These are phyloP conservation scores for Lachancea lanzarotensis DNA, from an alignment of 805 yeast genomes.

Conservation along the genomic window DNA sequence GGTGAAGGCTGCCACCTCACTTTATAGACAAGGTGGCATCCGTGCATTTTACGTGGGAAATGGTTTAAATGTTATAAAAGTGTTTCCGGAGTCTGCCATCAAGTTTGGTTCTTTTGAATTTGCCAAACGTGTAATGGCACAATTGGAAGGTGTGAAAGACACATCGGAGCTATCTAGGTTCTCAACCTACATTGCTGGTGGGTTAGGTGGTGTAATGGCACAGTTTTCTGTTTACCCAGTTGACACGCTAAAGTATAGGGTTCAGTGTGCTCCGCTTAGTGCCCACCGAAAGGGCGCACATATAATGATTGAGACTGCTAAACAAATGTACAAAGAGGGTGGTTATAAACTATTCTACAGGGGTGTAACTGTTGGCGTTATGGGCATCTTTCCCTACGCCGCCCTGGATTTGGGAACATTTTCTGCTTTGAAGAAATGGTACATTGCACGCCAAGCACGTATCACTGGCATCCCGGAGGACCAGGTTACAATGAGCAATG, in stretches of 20 bases:
- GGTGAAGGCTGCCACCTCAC: conserved; percentile 67
- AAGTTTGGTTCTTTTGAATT: conserved; percentile 94
- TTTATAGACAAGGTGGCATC: conserved; percentile 86
- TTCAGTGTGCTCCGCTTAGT: conserved; percentile 85
- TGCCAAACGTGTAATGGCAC: conserved; percentile 66
- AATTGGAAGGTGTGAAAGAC: conserved; percentile 69
- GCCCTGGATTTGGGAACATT: conserved; percentile 95
- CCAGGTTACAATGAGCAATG: conserved; percentile 69
- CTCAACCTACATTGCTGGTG: conserved; percentile 89
- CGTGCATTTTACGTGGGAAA: conserved; percentile 90
- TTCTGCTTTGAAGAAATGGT: conserved; percentile 74
- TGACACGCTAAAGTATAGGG: conserved; percentile 86
- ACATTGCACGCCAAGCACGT: conserved; percentile 56
- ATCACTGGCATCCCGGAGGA: conserved; percentile 46
- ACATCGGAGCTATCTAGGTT: conserved; percentile 61
- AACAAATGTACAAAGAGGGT: conserved; percentile 69
- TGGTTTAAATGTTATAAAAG: conserved; percentile 87
- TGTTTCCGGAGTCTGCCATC: conserved; percentile 95
- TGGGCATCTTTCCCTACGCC: conserved; percentile 96
- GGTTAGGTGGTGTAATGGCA: conserved; percentile 90
- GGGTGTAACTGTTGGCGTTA: conserved; percentile 83
- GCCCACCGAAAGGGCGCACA: conserved; percentile 53
- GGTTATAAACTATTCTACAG: conserved; percentile 76
- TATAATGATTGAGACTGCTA: conserved; percentile 60
- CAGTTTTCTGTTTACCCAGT: conserved; percentile 93